Evolutionary conservation across 2,329 filamentous ascomycete genomes (phyloP).

Genomic region (Curvularia hawaiiensis): DNA sequence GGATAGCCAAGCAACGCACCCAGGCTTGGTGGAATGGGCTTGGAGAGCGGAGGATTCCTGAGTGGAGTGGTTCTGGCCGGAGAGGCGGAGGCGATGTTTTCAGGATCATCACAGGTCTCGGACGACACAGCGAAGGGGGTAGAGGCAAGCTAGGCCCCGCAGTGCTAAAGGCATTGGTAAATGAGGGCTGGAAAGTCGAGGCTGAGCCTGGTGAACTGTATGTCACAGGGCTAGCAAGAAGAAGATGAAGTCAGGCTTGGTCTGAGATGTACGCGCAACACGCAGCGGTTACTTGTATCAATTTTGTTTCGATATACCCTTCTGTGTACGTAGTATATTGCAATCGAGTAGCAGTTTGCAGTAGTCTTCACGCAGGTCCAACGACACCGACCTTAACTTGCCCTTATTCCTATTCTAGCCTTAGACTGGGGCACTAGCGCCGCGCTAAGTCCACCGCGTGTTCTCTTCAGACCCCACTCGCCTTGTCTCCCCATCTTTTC

Average conservation of each 20-base stretch:
- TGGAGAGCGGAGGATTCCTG: slow-evolving; percentile 65
- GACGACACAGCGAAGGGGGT: slow-evolving; percentile 77
- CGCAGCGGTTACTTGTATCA: slow-evolving; percentile 2
- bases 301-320: background rate
- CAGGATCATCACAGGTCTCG: slow-evolving; percentile 80
- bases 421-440: slow-evolving; percentile 9
- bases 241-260: slow-evolving; percentile 17
- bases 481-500: slow-evolving; percentile 2
- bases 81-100: slow-evolving; percentile 60
- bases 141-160: slow-evolving; percentile 77
- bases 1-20: slow-evolving; percentile 73
- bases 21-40: slow-evolving; percentile 76
- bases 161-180: slow-evolving; percentile 75
- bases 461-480: slow-evolving; percentile 13
- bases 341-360: background rate
- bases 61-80: slow-evolving; percentile 47
- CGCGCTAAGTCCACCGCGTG: slow-evolving; percentile 15
- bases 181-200: slow-evolving; percentile 84
- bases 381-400: background rate
- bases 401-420: background rate
- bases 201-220: slow-evolving; percentile 72
- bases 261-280: background rate
- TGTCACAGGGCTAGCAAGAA: slow-evolving; percentile 64
- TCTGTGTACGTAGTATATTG: background rate
- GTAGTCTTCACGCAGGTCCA: background rate